These are phyloP conservation scores for Penicillium expansum DNA, from an alignment of 2,329 filamentous ascomycete genomes.

Conservation along the genomic window DNA sequence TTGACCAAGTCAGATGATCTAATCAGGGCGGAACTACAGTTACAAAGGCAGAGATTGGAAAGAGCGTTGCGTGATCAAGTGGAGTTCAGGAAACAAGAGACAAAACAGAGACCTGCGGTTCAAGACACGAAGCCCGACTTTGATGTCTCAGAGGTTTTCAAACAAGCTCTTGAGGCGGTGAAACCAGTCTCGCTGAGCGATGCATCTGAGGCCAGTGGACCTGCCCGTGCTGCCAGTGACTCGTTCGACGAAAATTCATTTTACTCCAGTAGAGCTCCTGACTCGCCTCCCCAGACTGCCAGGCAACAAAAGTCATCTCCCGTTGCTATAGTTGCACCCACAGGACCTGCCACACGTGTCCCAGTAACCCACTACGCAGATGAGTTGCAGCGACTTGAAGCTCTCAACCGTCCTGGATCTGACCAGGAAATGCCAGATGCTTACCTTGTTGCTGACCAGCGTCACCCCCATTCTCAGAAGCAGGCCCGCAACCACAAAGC, in stretches of 20 bases:
- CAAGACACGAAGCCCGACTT: slow-evolving; percentile 61
- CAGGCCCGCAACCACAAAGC: slow-evolving; percentile 26
- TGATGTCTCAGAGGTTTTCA: slow-evolving; percentile 70
- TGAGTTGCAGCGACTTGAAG: slow-evolving; percentile 39
- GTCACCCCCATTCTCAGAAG: slow-evolving; percentile 30
- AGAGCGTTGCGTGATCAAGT: slow-evolving; percentile 72
- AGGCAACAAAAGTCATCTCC: slow-evolving; percentile 33
- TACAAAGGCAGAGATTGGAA: slow-evolving; percentile 80
- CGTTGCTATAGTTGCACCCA: slow-evolving; percentile 29
- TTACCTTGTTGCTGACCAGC: slow-evolving; percentile 41
- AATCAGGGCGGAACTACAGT: slow-evolving; percentile 74
- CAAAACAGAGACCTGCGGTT: slow-evolving; percentile 49
- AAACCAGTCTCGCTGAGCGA: slow-evolving; percentile 62
- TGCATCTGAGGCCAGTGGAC: slow-evolving; percentile 53
- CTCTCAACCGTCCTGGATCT: slow-evolving; percentile 36
- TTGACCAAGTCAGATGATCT: slow-evolving; percentile 83
- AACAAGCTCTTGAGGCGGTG: slow-evolving; percentile 68
- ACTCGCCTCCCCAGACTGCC: slow-evolving; percentile 59
- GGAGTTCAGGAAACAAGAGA: slow-evolving; percentile 58
- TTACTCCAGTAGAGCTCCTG: slow-evolving; percentile 86
- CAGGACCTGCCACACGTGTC: slow-evolving; percentile 34
- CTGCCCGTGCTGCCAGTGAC: slow-evolving; percentile 64
- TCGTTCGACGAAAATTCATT: slow-evolving; percentile 92
- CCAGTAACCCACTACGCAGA: slow-evolving; percentile 35
- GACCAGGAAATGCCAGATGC: slow-evolving; percentile 41